Evolutionary conservation across 176 grass and related monocot genomes (phyloP).

Genomic region (Oryza glumipatula): DNA sequence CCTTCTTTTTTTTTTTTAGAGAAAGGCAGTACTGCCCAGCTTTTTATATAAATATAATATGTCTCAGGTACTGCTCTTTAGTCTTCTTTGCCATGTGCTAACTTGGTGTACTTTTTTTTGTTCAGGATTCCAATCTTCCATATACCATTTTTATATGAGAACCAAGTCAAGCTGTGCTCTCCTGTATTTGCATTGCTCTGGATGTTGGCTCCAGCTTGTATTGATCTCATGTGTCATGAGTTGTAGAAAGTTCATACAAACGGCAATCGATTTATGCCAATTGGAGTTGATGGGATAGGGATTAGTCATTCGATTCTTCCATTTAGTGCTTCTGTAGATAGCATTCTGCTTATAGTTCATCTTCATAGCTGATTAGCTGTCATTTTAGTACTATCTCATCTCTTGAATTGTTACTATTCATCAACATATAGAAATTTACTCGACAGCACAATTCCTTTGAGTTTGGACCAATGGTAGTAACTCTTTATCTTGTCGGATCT

Average conservation of each 20-base stretch:
- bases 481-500: too few relatives aligned
- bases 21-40: too few relatives aligned
- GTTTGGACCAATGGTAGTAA: neutral
- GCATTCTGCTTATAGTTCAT: conserved; percentile 23
- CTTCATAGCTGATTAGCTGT: conserved; percentile 5
- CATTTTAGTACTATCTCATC: neutral
- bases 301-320: conserved; percentile 39
- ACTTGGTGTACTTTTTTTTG: neutral
- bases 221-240: conserved; percentile 1
- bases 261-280: conserved; percentile 1
- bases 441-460: conserved; percentile 6
- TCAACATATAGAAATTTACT: neutral
- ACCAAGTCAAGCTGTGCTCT: neutral
- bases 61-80: neutral
- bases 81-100: neutral
- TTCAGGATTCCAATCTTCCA: conserved; percentile 22
- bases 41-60: too few relatives aligned
- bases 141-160: conserved; percentile 22
- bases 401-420: conserved; percentile 12
- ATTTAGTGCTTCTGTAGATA: conserved; percentile 33
- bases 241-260: conserved; percentile 41
- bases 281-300: conserved; percentile 45
- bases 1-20: too few relatives aligned
- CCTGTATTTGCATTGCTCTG: conserved; percentile 2
- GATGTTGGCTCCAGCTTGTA: conserved; percentile 37